Evolutionary conservation across 345 rosid genomes (phyloP), one percentile per base, ranked within the genome.

Genomic region (Eutrema yunnanense): DNA sequence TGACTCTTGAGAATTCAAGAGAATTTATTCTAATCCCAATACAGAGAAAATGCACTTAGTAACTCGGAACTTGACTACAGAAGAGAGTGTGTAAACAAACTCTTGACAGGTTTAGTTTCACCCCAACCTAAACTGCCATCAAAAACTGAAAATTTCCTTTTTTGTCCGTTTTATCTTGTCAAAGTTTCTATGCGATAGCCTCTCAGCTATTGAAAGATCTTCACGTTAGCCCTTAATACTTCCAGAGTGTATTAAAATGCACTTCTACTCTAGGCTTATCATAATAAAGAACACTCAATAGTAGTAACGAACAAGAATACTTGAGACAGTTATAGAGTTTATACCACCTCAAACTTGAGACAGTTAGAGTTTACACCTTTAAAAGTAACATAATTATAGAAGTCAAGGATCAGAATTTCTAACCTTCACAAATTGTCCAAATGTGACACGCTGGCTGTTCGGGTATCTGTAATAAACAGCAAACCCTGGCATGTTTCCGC

Each of bases 401-500:
- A 40, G 27, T n/a, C 38, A 48, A 27, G 71, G 38, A 51, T 47
- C 30, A 30, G 44, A 64, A 65, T 67, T 81, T 70, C 82, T 83
- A 49, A 96, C 99, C 98, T 92, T 96, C 58, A 92, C 90, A 82
- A 96, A 96, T 79, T 96, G 99, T 62, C 96, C 98, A 78, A 90
- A 96, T 37, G 96, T 90, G 73, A 96, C 99, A 10, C 99, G 96
- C 83, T 90, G 95, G 79, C 99, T 90, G 79, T 96, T 86, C 22
- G 99, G 99, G 71, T 80, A 92, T 80, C 98, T 82, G 76, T 96
- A 96, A 74, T 92, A 92, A 48, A 96, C 98, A 80, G 99, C 99
- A 80, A 96, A 96, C 65, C 99, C 99, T 43, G 99, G 99, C 99
- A 86, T 96, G 80, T 96, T 96, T 71, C 98, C 98, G 36, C 99